Evolutionary conservation across 2,329 filamentous ascomycete genomes (phyloP).

Genomic region (Myrmaecium sp.): DNA sequence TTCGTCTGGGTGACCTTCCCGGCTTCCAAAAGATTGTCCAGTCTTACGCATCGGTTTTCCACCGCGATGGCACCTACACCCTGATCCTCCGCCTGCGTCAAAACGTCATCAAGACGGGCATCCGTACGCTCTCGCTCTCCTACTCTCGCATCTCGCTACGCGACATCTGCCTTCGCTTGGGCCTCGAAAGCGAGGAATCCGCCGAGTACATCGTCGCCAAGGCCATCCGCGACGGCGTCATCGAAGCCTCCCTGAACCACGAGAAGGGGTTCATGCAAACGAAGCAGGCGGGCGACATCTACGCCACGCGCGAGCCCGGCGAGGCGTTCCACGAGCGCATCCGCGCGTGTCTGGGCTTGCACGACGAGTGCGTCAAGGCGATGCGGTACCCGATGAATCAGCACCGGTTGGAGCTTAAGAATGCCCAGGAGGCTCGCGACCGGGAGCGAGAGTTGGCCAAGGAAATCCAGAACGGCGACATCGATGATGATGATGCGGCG

Average conservation of each 20-base stretch:
- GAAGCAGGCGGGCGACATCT: constrained; percentile 85
- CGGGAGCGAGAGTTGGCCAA: constrained; percentile 93
- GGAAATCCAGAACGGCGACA: constrained; percentile 94
- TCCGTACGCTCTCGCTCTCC: constrained; percentile 96
- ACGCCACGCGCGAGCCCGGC: constrained; percentile 85
- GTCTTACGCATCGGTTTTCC: constrained; percentile 68
- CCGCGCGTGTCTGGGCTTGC: constrained; percentile 71
- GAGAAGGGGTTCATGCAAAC: constrained; percentile 94
- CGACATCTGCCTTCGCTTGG: constrained; percentile 90
- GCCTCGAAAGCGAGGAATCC: constrained; percentile 87
- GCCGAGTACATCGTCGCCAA: constrained; percentile 99
- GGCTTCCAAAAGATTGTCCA: constrained; percentile 81
- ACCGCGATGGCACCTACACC: constrained; percentile 86
- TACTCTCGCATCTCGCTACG: constrained; percentile 95
- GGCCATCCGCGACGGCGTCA: constrained; percentile 88
- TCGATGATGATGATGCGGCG: constrained; percentile 90
- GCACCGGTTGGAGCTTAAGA: constrained; percentile 91
- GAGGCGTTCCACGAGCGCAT: constrained; percentile 98
- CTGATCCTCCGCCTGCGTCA: constrained; percentile 86
- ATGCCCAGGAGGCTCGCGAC: constrained; percentile 94
- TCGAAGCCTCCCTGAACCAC: constrained; percentile 78
- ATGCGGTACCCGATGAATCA: constrained; percentile 99
- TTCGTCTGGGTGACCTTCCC: constrained; percentile 88
- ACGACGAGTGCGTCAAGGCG: constrained; percentile 97
- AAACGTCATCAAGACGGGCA: constrained; percentile 98